Evolutionary conservation across 768 basidiomycete species (phyloP).

Genomic region (Termitomyces sp.): DNA sequence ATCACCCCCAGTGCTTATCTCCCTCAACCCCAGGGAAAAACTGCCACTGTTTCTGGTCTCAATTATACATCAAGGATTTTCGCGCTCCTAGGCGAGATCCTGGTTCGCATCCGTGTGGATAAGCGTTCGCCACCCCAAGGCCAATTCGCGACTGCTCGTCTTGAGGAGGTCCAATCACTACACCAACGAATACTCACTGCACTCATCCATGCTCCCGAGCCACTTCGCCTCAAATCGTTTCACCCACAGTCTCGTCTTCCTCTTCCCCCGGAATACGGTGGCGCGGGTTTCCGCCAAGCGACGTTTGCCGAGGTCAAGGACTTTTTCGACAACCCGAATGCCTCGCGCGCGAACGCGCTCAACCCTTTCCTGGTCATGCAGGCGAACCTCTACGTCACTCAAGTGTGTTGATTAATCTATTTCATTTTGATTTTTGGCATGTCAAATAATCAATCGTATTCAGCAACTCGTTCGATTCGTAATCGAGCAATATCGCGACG

Average conservation of each 20-base stretch:
- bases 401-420: slow-evolving; percentile 45
- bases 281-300: slow-evolving; percentile 70
- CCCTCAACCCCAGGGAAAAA: slow-evolving; percentile 83
- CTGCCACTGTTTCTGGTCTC: slow-evolving; percentile 78
- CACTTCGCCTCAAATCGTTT: slow-evolving; percentile 60
- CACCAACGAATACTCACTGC: slow-evolving; percentile 72
- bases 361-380: slow-evolving; percentile 92
- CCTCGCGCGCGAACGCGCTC: slow-evolving; percentile 75
- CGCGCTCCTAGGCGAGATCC: slow-evolving; percentile 78
- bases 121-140: slow-evolving; percentile 83
- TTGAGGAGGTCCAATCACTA: slow-evolving; percentile 81
- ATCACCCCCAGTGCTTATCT: slow-evolving; percentile 83
- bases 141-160: slow-evolving; percentile 75
- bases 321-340: slow-evolving; percentile 89
- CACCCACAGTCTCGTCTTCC: slow-evolving; percentile 43
- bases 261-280: slow-evolving; percentile 55
- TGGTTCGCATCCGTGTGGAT: slow-evolving; percentile 82
- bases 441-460: neutral
- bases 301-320: slow-evolving; percentile 87
- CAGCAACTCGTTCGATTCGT: slow-evolving; percentile 94
- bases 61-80: slow-evolving; percentile 87
- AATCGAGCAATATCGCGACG: slow-evolving; percentile 88
- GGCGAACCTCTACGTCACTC: slow-evolving; percentile 88
- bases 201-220: slow-evolving; percentile 71
- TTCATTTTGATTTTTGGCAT: neutral